These are phyloP conservation scores for Austroboletus festivus DNA, from an alignment of 768 basidiomycete genomes.

Conservation along the genomic window DNA sequence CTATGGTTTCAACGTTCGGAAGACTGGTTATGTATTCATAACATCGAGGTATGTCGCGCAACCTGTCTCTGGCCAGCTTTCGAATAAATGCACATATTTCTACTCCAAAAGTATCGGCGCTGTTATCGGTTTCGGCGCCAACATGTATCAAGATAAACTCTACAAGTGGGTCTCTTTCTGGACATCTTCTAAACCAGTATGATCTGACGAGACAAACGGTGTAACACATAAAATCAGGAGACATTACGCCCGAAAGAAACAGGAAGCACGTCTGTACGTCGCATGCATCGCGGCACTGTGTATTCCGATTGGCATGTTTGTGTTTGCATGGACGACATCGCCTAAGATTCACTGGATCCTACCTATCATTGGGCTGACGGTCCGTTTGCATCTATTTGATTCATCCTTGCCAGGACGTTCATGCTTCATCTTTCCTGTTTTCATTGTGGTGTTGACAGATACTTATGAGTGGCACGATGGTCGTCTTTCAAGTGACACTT, in stretches of 20 bases:
- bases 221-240: slow-evolving; percentile 20
- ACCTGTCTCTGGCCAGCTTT: neutral
- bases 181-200: slow-evolving; percentile 2
- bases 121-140: slow-evolving; percentile 41
- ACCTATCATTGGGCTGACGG: slow-evolving; percentile 21
- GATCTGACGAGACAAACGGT: slow-evolving; percentile 4
- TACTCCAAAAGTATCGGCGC: slow-evolving; percentile 45
- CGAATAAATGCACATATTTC: neutral
- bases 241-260: slow-evolving; percentile 26
- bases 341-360: slow-evolving; percentile 59
- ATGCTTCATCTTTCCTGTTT: slow-evolving; percentile 1
- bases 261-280: slow-evolving; percentile 58
- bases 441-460: slow-evolving; percentile 27
- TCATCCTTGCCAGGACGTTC: neutral
- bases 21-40: slow-evolving; percentile 57
- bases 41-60: slow-evolving; percentile 43
- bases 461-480: slow-evolving; percentile 37
- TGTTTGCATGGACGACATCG: slow-evolving; percentile 68
- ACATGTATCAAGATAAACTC: slow-evolving; percentile 47
- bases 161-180: slow-evolving; percentile 37
- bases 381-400: neutral
- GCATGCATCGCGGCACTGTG: slow-evolving; percentile 53
- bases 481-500: slow-evolving; percentile 45
- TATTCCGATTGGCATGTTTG: slow-evolving; percentile 58
- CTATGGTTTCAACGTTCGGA: slow-evolving; percentile 58